Evolutionary conservation across 2,329 filamentous ascomycete genomes (phyloP).

Genomic region (Monosporascus sp.): DNA sequence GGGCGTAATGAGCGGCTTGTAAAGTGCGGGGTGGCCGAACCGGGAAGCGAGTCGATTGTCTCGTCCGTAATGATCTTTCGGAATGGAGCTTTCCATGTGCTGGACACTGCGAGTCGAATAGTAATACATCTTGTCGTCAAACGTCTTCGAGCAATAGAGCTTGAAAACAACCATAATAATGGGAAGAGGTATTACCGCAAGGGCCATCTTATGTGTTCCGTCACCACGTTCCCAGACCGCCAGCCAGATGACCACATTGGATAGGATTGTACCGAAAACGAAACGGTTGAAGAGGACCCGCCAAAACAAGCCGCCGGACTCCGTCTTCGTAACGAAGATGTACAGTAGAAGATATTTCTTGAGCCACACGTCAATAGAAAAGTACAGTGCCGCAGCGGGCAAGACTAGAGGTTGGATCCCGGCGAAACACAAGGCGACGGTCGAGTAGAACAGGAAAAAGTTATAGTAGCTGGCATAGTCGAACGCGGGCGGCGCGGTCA

Average conservation of each 20-base stretch:
- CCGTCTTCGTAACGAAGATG: slow-evolving; percentile 93
- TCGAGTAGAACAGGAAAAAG: slow-evolving; percentile 92
- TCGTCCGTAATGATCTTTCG: slow-evolving; percentile 45
- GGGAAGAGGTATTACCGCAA: slow-evolving; percentile 66
- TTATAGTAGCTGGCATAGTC: slow-evolving; percentile 98
- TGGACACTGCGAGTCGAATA: slow-evolving; percentile 62
- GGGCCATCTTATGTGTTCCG: slow-evolving; percentile 56
- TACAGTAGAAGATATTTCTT: slow-evolving; percentile 96
- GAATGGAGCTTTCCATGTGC: slow-evolving; percentile 38
- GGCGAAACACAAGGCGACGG: slow-evolving; percentile 79
- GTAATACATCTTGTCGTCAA: slow-evolving; percentile 76
- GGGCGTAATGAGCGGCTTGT: slow-evolving; percentile 82
- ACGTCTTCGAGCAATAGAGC: slow-evolving; percentile 68
- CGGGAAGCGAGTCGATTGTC: slow-evolving; percentile 68
- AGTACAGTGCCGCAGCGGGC: slow-evolving; percentile 83
- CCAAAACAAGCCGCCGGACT: slow-evolving; percentile 93
- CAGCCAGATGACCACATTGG: slow-evolving; percentile 73
- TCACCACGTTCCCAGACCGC: slow-evolving; percentile 67
- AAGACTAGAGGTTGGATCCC: slow-evolving; percentile 83
- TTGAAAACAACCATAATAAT: slow-evolving; percentile 81
- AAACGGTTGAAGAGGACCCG: slow-evolving; percentile 88
- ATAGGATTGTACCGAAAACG: slow-evolving; percentile 72
- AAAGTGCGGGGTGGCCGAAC: slow-evolving; percentile 88
- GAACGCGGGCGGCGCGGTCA: slow-evolving; percentile 86
- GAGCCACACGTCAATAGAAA: slow-evolving; percentile 76